These are phyloP conservation scores for Cairneyella variabilis DNA, from an alignment of 495 filamentous ascomycete genomes.

Conservation along the genomic window DNA sequence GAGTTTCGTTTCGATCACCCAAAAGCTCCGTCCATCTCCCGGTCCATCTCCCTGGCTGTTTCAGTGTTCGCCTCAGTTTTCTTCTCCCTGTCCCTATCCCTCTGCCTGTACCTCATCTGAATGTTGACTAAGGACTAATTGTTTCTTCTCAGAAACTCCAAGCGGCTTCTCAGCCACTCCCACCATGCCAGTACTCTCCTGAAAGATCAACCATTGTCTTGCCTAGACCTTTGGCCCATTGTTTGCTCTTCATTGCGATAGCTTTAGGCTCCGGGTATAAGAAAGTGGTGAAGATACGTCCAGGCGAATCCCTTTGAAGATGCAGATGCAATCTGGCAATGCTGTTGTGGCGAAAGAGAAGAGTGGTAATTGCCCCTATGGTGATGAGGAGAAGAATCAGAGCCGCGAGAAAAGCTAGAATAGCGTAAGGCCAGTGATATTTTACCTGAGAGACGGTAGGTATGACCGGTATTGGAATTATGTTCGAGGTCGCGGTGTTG, in stretches of 20 bases:
- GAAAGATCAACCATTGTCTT: neutral
- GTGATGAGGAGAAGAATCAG: neutral
- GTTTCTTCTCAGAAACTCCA: neutral
- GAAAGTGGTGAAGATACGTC: conserved; percentile 24
- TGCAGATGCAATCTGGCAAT: conserved; percentile 5
- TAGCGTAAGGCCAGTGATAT: conserved; percentile 30
- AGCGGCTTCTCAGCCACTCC: neutral
- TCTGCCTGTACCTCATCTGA: too few relatives aligned
- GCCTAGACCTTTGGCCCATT: neutral
- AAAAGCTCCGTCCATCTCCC: too few relatives aligned
- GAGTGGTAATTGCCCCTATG: neutral
- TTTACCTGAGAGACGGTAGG: conserved; percentile 22
- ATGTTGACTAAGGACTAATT: too few relatives aligned
- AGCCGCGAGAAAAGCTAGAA: conserved; percentile 28
- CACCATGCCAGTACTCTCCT: neutral
- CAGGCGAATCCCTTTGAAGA: conserved; percentile 22
- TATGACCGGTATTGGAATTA: conserved; percentile 22
- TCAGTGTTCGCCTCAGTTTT: too few relatives aligned
- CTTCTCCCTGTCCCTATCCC: too few relatives aligned
- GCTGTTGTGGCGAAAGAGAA: neutral
- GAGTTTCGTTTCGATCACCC: too few relatives aligned
- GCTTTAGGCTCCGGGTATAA: neutral
- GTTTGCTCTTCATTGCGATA: conserved; percentile 12
- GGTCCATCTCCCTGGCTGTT: too few relatives aligned
- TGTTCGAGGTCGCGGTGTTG: neutral